These are phyloP conservation scores for Pseudoperonospora humuli DNA, from an alignment of 352 stramenopile species.

Conservation along the genomic window DNA sequence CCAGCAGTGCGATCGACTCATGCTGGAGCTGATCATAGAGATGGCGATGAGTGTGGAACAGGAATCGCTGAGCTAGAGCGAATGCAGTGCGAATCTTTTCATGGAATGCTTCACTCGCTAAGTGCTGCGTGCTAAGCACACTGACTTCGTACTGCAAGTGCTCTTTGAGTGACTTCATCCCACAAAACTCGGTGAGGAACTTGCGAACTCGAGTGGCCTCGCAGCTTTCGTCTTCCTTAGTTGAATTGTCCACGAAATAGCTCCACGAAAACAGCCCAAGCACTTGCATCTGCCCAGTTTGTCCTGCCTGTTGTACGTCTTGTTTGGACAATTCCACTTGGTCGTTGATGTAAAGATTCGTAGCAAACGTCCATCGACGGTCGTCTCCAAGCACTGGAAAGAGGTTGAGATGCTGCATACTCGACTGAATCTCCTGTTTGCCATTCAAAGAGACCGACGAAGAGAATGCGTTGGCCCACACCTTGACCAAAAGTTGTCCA, in stretches of 20 bases:
- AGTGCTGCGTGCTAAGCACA: conserved; percentile 27
- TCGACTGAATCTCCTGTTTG: conserved; percentile 15
- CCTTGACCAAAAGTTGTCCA: conserved; percentile 16
- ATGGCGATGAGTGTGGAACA: conserved; percentile 37
- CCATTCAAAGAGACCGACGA: neutral
- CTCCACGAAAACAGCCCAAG: conserved; percentile 47
- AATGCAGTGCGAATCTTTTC: conserved; percentile 24
- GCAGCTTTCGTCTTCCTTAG: neutral
- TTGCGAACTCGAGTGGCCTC: conserved; percentile 12
- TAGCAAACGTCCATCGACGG: conserved; percentile 11
- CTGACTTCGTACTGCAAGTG: conserved; percentile 48
- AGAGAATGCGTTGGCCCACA: conserved; percentile 20
- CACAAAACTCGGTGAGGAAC: conserved; percentile 42
- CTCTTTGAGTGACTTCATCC: conserved; percentile 41
- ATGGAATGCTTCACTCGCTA: conserved; percentile 23
- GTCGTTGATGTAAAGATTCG: conserved; percentile 60
- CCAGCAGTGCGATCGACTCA: conserved; percentile 19
- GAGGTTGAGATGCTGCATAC: conserved; percentile 23
- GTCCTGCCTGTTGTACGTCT: conserved; percentile 17
- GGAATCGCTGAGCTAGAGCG: conserved; percentile 39
- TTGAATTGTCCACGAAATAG: conserved; percentile 28
- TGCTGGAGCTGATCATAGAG: conserved; percentile 40
- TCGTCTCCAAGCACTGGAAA: conserved; percentile 23
- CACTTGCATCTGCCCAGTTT: conserved; percentile 22
- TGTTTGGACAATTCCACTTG: conserved; percentile 34